phyloP scores from a whole-genome alignment of 116 monocot species.

The Trichopus zeylanicus region DNA sequence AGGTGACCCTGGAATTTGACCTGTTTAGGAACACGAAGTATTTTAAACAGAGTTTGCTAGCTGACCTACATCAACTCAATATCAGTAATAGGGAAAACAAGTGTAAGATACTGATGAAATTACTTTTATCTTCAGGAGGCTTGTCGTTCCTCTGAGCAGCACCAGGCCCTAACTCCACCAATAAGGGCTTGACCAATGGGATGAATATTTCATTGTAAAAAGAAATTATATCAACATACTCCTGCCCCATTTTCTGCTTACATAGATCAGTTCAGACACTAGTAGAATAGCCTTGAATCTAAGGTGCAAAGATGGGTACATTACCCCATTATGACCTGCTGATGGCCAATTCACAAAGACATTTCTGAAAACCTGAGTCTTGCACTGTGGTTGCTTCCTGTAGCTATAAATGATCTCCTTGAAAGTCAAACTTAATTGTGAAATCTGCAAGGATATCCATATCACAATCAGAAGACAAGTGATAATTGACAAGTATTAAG shows the following conservation, averaged over 20 bases:
- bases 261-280: slow-evolving; percentile 4
- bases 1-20: slow-evolving; percentile 64
- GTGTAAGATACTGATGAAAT: background rate
- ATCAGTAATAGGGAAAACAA: background rate
- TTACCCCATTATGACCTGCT: slow-evolving; percentile 46
- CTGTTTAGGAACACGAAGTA: slow-evolving; percentile 9
- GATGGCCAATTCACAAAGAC: slow-evolving; percentile 55
- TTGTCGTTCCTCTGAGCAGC: slow-evolving; percentile 20
- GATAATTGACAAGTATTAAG: background rate
- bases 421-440: slow-evolving; percentile 60
- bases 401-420: slow-evolving; percentile 83
- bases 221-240: slow-evolving; percentile 86
- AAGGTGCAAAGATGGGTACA: background rate
- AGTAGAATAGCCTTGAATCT: background rate
- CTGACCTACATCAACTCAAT: background rate
- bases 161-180: slow-evolving; percentile 59
- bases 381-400: slow-evolving; percentile 82
- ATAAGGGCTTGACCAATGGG: slow-evolving; percentile 76
- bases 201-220: slow-evolving; percentile 95
- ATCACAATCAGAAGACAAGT: background rate
- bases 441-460: slow-evolving; percentile 39
- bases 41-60: background rate
- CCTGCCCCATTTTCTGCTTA: slow-evolving; percentile 55
- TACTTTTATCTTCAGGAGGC: slow-evolving; percentile 41
- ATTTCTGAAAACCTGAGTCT: slow-evolving; percentile 70